These are phyloP conservation scores for Oryza glumipatula DNA, from an alignment of 176 grass and related monocot species.

Conservation along the genomic window DNA sequence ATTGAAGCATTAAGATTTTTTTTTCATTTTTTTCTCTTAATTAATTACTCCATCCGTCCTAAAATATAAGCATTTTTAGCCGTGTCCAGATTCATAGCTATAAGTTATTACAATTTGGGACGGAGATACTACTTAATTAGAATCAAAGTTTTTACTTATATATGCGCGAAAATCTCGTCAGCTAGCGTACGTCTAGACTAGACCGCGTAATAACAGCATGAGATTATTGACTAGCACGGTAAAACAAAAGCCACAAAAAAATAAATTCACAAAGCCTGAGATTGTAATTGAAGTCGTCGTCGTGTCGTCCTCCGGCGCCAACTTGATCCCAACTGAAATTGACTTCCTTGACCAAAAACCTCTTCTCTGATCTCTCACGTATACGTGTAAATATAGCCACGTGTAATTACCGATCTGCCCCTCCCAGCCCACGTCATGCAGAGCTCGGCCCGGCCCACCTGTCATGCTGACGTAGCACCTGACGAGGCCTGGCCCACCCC, in stretches of 20 bases:
- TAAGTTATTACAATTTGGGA: too few relatives aligned
- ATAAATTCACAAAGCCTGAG: conserved; percentile 8
- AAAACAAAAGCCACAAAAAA: conserved; percentile 18
- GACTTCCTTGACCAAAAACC: conserved; percentile 46
- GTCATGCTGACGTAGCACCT: conserved; percentile 6
- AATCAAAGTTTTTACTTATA: too few relatives aligned
- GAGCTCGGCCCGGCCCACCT: background rate
- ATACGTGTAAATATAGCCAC: background rate
- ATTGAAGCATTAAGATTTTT: too few relatives aligned
- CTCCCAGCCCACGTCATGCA: background rate
- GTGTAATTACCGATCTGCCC: conserved; percentile 27
- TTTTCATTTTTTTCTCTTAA: too few relatives aligned
- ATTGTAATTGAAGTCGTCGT: conserved; percentile 1
- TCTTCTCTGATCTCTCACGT: background rate
- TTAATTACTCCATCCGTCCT: too few relatives aligned
- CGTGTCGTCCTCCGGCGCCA: conserved; percentile 32
- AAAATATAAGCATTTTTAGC: too few relatives aligned
- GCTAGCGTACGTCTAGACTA: background rate
- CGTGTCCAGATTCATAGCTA: too few relatives aligned
- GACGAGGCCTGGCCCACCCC: conserved; percentile 25
- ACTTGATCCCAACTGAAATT: conserved; percentile 46
- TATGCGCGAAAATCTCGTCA: too few relatives aligned
- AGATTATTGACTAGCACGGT: conserved; percentile 36
- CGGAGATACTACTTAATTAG: too few relatives aligned
- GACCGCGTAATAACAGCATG: background rate